Percentiles rank a stretch among this genome's conserved stretches.
These are phyloP conservation scores for Diaporthe vexans DNA, from an alignment of 2,329 filamentous ascomycete genomes.

Conservation along the genomic window DNA sequence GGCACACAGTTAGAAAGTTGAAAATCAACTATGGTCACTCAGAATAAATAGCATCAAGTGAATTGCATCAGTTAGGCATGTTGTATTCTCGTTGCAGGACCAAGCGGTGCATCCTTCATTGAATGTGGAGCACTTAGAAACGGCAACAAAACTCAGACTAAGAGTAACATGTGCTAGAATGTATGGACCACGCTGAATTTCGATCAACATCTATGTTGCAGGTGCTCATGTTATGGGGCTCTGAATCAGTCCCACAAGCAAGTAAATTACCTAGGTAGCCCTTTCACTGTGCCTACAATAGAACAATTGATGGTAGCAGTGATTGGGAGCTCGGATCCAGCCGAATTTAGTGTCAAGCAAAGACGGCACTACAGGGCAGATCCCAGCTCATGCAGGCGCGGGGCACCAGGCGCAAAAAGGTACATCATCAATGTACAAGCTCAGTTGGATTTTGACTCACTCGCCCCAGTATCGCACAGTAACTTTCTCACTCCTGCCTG, in stretches of 20 bases:
- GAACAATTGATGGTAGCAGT: background rate
- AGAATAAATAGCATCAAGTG: background rate
- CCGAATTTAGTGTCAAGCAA: conserved; percentile 24
- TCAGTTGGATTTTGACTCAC: conserved; percentile 39
- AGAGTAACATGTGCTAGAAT: background rate
- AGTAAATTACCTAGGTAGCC: background rate
- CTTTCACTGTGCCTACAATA: background rate
- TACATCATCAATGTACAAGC: conserved; percentile 27
- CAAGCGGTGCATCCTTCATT: too few relatives aligned
- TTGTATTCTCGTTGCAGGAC: background rate
- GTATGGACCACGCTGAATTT: background rate
- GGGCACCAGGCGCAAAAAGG: conserved; percentile 37
- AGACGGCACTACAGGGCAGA: conserved; percentile 1
- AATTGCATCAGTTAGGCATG: background rate
- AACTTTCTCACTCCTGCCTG: background rate
- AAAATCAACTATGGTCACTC: too few relatives aligned
- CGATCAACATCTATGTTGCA: too few relatives aligned
- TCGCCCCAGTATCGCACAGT: background rate
- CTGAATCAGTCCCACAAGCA: background rate
- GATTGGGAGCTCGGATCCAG: conserved; percentile 11
- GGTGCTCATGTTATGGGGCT: background rate
- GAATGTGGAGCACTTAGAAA: background rate
- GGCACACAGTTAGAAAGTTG: background rate
- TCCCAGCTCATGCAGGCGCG: conserved; percentile 31
- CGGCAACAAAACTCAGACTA: background rate